Conservation (phyloP, 1,284 basidiomycete species). For the Pascua sp. region DNA sequence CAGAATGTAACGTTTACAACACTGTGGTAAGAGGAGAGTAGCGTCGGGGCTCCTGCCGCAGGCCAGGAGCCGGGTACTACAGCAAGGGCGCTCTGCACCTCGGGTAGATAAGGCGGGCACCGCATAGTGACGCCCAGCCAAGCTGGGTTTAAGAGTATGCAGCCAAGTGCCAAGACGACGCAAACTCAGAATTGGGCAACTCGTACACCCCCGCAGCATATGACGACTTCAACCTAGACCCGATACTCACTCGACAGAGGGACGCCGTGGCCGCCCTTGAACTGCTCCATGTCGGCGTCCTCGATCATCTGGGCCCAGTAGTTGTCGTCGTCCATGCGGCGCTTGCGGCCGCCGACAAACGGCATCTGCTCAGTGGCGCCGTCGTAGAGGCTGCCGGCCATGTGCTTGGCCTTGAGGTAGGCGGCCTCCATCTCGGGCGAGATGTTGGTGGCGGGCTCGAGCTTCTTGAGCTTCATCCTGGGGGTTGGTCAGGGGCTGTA, state of each 20-base stretch:
- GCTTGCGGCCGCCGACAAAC: conserved; percentile 60
- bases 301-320: conserved; percentile 70
- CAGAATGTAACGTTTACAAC: too few relatives aligned
- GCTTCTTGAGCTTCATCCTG: conserved; percentile 82
- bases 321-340: conserved; percentile 39
- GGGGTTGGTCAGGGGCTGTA: background rate
- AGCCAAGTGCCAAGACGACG: too few relatives aligned
- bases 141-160: too few relatives aligned
- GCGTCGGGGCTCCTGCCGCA: too few relatives aligned
- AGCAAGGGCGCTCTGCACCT: too few relatives aligned
- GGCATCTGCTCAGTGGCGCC: conserved; percentile 56
- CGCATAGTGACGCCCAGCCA: too few relatives aligned
- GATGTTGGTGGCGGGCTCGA: conserved; percentile 51
- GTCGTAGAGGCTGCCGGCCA: conserved; percentile 28
- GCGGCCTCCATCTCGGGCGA: conserved; percentile 67
- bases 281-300: conserved; percentile 39
- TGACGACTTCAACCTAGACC: background rate
- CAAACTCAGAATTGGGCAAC: too few relatives aligned
- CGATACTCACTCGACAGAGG: conserved; percentile 79
- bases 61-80: too few relatives aligned
- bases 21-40: too few relatives aligned
- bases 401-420: conserved; percentile 83
- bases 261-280: conserved; percentile 77
- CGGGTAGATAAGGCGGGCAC: too few relatives aligned
- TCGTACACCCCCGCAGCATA: too few relatives aligned